Evolutionary conservation across 2,329 filamentous ascomycete genomes (phyloP).

Genomic region (Thermoascus crustaceus): DNA sequence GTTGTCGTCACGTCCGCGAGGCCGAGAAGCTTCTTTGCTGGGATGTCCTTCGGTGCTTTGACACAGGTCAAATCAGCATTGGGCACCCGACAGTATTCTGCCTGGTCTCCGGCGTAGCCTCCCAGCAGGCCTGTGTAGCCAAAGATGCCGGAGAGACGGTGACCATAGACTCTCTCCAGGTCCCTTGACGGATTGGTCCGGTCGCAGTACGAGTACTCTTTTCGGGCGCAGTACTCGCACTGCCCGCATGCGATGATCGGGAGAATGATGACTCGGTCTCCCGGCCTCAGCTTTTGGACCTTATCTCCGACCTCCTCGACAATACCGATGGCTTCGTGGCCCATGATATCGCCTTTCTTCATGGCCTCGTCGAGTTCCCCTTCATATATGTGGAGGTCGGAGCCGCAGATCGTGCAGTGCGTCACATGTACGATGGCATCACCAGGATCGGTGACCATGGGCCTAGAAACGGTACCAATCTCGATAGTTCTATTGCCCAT

Average conservation of each 20-base stretch:
- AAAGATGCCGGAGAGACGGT: conserved; percentile 24
- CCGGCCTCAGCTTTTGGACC: conserved; percentile 15
- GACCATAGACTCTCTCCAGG: conserved; percentile 20
- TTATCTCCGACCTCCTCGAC: conserved; percentile 19
- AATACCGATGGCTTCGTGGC: conserved; percentile 23
- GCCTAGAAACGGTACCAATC: conserved; percentile 25
- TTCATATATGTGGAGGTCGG: conserved; percentile 25
- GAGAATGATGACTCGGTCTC: conserved; percentile 24
- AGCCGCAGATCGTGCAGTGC: conserved; percentile 26
- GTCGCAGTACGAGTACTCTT: conserved; percentile 26
- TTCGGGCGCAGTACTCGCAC: conserved; percentile 21
- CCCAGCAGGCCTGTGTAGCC: conserved; percentile 25
- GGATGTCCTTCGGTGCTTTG: conserved; percentile 17
- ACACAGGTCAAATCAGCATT: conserved; percentile 26
- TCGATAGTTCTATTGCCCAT: conserved; percentile 22
- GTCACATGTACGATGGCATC: conserved; percentile 28
- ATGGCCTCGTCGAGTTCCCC: conserved; percentile 22
- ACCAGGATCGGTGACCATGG: conserved; percentile 22
- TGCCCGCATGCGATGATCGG: conserved; percentile 23
- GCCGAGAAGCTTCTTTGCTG: conserved; percentile 22
- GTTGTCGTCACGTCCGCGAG: conserved; percentile 24
- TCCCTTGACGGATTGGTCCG: conserved; percentile 21
- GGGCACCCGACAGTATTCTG: conserved; percentile 28
- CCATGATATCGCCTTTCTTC: conserved; percentile 21
- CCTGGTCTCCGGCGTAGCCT: conserved; percentile 29